Base-by-base conservation (phyloP, 2,329 filamentous ascomycete genomes). In the Aspergillus novofumigatus region DNA sequence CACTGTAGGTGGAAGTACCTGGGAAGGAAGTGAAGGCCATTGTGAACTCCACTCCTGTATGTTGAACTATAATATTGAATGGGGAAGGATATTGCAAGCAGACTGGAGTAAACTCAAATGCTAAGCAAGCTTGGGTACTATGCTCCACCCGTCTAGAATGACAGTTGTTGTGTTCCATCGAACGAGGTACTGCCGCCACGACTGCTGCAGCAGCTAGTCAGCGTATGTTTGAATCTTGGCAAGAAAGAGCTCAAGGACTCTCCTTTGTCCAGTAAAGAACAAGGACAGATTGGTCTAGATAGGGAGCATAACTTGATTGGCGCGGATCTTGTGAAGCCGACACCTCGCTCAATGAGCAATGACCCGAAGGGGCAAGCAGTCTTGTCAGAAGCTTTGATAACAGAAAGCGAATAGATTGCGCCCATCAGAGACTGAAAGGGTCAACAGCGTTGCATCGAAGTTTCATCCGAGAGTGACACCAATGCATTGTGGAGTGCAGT, bases 401-500 rank as follows among this genome's bases (percentile, higher is more conserved):
- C 20, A 23, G 20, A 23, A 25, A 26, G 3, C 44, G 20, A 23
- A 23, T 20, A 23, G 23, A 23, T 14, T 47, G 4, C 23, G 21
- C 10, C 23, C 44, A 23, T 44, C 41, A n/a, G 11, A 26, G 23
- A 47, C 17, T 47, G 44, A 47, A 47, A 23, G 11, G 44, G 44
- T 25, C 44, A 25, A 21, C 23, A 47, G 14, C 14, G 44, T 47
- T 47, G 61, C 52, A 61, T 62, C 52, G 51, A 48, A 49, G 61
- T 62, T 52, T 55, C 53, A 58, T 56, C 51, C 29, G 52, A 44
- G 53, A 57, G 61, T 63, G 50, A 63, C 61, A 57, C 57, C 35
- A 29, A 32, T 26, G 29, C 45, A 51, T 38, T 11, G 21, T 47
- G 11, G 21, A 47, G 44, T 26, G 21, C 44, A 49, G 29, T 51